phyloP scores from a whole-genome alignment of 106 monocot species.

The Dioscorea dumetorum region DNA sequence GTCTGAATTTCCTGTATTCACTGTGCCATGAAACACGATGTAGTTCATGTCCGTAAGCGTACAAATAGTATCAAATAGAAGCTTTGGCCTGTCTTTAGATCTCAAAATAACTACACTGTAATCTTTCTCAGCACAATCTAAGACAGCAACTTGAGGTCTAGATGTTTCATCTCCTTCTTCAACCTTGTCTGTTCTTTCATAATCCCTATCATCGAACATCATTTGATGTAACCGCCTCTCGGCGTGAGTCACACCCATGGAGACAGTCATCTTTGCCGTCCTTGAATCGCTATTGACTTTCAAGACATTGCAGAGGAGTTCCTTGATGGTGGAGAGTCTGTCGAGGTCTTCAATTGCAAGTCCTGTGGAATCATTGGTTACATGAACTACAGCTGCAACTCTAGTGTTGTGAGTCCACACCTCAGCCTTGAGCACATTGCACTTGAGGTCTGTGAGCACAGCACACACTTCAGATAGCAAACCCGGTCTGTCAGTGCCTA shows the following conservation, averaged over 20 bases:
- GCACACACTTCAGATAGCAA: constrained; percentile 51
- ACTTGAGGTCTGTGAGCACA: constrained; percentile 27
- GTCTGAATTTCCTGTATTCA: constrained; percentile 17
- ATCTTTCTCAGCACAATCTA: constrained; percentile 42
- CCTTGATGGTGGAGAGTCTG: constrained; percentile 24
- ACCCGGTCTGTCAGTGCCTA: constrained; percentile 48
- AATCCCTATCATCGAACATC: constrained; percentile 41
- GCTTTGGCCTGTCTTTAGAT: constrained; percentile 64
- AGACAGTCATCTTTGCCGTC: constrained; percentile 16
- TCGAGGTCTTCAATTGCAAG: constrained; percentile 19
- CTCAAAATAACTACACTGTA: constrained; percentile 45
- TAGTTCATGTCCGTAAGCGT: constrained; percentile 58
- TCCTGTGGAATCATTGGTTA: constrained; percentile 29
- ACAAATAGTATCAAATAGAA: constrained; percentile 58
- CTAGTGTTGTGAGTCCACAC: constrained; percentile 55
- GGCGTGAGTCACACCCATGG: constrained; percentile 12
- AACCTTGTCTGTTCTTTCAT: constrained; percentile 5
- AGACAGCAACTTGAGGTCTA: constrained; percentile 26
- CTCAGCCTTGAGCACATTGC: constrained; percentile 32
- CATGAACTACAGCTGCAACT: constrained; percentile 41
- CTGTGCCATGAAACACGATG: constrained; percentile 61
- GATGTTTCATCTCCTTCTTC: neutral
- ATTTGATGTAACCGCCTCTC: constrained; percentile 49
- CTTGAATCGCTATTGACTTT: constrained; percentile 9
- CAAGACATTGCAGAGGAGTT: constrained; percentile 41